A percentile compares a stretch with the other conserved stretches of the same genome.
Evolutionary conservation across 805 yeast species (phyloP).

Genomic region (Saccharomyces paradoxus): DNA sequence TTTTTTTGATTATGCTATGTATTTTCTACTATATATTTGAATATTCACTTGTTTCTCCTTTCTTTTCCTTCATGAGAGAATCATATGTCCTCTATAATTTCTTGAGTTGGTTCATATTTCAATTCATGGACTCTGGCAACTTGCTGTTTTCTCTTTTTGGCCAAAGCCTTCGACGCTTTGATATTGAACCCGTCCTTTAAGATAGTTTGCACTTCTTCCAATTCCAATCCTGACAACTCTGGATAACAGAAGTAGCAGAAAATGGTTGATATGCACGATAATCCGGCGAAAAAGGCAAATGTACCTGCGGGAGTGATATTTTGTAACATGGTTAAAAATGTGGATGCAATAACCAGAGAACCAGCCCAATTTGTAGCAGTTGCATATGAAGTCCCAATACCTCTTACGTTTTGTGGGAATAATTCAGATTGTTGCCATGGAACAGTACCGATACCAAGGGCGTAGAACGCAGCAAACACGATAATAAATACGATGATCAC

Average conservation of each 20-base stretch:
- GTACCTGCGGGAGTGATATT: constrained; percentile 94
- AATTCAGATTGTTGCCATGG: constrained; percentile 98
- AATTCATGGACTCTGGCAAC: constrained; percentile 10
- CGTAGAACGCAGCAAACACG: constrained; percentile 79
- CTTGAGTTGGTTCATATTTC: constrained; percentile 21
- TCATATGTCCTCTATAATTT: constrained; percentile 14
- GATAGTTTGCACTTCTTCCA: constrained; percentile 83
- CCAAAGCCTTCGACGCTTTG: constrained; percentile 49
- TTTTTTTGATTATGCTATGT: background rate
- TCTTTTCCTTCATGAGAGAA: background rate
- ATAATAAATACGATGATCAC: constrained; percentile 82
- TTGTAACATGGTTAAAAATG: constrained; percentile 89
- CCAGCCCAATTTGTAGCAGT: constrained; percentile 96
- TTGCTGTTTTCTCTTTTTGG: constrained; percentile 37
- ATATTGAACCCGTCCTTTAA: constrained; percentile 83
- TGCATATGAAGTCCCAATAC: constrained; percentile 83
- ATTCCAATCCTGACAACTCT: constrained; percentile 79
- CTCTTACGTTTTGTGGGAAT: constrained; percentile 89
- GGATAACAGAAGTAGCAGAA: constrained; percentile 83
- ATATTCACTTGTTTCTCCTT: background rate
- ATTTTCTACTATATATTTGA: background rate
- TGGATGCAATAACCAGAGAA: constrained; percentile 79
- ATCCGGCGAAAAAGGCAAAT: constrained; percentile 79
- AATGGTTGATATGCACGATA: constrained; percentile 62
- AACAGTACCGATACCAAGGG: constrained; percentile 91